Percentiles rank a stretch among this genome's conserved stretches.
These are phyloP conservation scores for Antarctomyces pellizariae DNA, from an alignment of 495 filamentous ascomycete species.

Conservation along the genomic window DNA sequence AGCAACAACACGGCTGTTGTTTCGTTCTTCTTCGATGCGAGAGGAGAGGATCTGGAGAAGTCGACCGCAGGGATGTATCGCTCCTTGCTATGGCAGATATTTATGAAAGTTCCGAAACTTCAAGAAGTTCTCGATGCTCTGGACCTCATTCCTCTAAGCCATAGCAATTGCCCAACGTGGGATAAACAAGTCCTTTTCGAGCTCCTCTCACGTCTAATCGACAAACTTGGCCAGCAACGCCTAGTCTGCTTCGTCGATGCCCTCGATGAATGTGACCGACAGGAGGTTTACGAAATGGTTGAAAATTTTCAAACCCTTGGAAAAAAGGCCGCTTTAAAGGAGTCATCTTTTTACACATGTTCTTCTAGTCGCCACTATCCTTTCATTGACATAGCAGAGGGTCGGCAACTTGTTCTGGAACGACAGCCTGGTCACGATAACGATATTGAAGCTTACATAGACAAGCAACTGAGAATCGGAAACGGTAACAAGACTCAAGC, in stretches of 20 bases:
- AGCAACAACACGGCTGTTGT: conserved; percentile 6
- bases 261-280: conserved; percentile 18
- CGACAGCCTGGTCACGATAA: conserved; percentile 11
- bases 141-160: no score
- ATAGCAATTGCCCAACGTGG: no score
- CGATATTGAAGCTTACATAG: conserved; percentile 15
- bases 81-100: conserved; percentile 20
- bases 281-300: conserved; percentile 17
- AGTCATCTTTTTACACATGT: conserved; percentile 13
- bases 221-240: conserved; percentile 7
- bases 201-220: no score
- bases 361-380: conserved; percentile 22
- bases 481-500: conserved; percentile 6
- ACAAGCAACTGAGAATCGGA: conserved; percentile 9
- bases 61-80: conserved; percentile 30
- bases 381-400: conserved; percentile 10
- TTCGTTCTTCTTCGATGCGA: conserved; percentile 29
- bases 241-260: conserved; percentile 17
- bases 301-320: conserved; percentile 17
- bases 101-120: conserved; percentile 11
- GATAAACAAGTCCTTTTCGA: no score
- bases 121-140: conserved; percentile 10
- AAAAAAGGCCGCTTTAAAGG: conserved; percentile 5
- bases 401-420: conserved; percentile 13
- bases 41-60: conserved; percentile 24